These are phyloP conservation scores for Colletotrichum noveboracense DNA, from an alignment of 2,329 filamentous ascomycete genomes.

Conservation along the genomic window DNA sequence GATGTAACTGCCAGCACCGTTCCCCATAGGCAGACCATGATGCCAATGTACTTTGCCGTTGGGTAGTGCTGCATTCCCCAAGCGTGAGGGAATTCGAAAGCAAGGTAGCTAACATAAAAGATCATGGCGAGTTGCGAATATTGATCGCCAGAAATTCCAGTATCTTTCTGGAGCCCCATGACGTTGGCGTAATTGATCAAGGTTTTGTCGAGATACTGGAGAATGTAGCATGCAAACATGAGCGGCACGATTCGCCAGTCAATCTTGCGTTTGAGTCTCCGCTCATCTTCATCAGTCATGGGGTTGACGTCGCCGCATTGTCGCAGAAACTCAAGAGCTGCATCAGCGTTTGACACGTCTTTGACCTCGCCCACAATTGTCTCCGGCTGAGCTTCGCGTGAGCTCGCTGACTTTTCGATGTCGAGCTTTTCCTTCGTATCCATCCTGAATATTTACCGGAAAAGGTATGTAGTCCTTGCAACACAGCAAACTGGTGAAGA, in stretches of 20 bases:
- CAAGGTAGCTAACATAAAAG: conserved; percentile 63
- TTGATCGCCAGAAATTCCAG: conserved; percentile 55
- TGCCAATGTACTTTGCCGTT: conserved; percentile 10
- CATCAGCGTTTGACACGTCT: conserved; percentile 3
- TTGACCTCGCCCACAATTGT: conserved; percentile 3
- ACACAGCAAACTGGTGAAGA: fast-evolving
- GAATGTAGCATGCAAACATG: conserved; percentile 21
- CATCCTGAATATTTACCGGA: background rate
- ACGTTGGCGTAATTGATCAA: conserved; percentile 52
- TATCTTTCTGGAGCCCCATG: conserved; percentile 56
- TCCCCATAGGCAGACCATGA: conserved; percentile 48
- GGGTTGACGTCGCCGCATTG: background rate
- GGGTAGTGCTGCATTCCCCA: conserved; percentile 56
- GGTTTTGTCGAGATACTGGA: conserved; percentile 16
- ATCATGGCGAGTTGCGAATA: conserved; percentile 65
- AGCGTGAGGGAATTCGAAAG: conserved; percentile 63
- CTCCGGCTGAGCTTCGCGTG: background rate
- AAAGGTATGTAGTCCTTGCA: background rate
- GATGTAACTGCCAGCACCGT: conserved; percentile 39
- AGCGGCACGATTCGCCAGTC: conserved; percentile 24
- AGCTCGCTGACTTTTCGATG: background rate
- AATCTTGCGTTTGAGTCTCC: conserved; percentile 18
- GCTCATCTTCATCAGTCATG: background rate
- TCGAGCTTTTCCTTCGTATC: background rate
- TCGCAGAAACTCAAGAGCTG: background rate